Percentiles rank a stretch among this genome's conserved stretches.
Conservation (phyloP, 257 asterid genomes). For the Nicotiana knightiana region DNA sequence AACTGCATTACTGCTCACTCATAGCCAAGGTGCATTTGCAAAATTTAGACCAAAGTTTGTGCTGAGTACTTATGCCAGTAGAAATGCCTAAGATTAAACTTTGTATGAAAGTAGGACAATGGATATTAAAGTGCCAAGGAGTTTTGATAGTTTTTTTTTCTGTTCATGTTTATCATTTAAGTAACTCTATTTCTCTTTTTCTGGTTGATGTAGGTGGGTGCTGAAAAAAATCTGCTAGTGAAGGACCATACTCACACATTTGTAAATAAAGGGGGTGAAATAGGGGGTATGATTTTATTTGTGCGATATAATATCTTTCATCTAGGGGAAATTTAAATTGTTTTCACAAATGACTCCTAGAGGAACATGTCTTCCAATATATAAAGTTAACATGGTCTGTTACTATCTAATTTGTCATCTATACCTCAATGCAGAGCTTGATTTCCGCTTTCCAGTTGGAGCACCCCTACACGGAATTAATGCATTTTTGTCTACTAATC, state of each 20-base stretch:
- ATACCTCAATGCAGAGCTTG: conserved; percentile 77
- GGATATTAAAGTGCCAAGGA: not conserved
- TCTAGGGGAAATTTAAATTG: conserved; percentile 10
- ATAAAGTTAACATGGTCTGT: conserved; percentile 6
- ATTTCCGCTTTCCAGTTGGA: conserved; percentile 84
- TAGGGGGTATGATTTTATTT: conserved; percentile 68
- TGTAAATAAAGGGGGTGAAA: conserved; percentile 89
- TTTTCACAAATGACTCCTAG: conserved; percentile 8
- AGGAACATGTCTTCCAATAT: conserved; percentile 4
- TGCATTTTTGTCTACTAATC: conserved; percentile 89
- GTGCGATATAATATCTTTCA: not conserved
- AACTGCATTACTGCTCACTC: not conserved
- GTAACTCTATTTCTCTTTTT: conserved; percentile 9
- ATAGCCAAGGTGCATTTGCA: not conserved
- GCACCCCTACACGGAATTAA: conserved; percentile 95
- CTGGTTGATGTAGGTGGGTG: conserved; percentile 64
- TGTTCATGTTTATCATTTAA: not conserved
- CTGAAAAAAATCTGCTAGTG: conserved; percentile 80
- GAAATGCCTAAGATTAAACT: not conserved
- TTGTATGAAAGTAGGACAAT: not conserved
- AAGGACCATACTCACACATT: conserved; percentile 97
- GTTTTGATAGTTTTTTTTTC: not conserved
- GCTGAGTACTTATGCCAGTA: not conserved
- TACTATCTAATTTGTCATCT: conserved; percentile 19
- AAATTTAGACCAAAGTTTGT: not conserved